Evolutionary conservation across 2,329 filamentous ascomycete genomes (phyloP).

Genomic region (Arachnopeziza araneosa): DNA sequence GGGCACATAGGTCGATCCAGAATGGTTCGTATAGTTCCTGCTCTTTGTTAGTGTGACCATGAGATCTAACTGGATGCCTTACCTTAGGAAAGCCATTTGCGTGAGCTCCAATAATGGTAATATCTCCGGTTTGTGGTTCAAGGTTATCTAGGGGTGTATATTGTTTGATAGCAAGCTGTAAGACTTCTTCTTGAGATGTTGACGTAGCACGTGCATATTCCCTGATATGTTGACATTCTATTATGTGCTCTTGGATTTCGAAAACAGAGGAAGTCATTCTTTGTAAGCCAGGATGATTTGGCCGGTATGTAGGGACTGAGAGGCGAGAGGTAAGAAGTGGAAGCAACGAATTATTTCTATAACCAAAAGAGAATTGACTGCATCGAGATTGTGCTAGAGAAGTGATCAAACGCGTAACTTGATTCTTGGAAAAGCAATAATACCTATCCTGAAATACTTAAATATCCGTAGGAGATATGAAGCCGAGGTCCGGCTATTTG

Average conservation of each 20-base stretch:
- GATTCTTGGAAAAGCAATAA: no score
- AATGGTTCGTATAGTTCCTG: constrained; percentile 89
- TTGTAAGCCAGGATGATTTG: not conserved
- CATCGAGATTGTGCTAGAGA: not conserved
- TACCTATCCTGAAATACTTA: no score
- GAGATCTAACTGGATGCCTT: constrained; percentile 5
- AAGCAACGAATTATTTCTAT: not conserved
- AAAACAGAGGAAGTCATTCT: constrained; percentile 39
- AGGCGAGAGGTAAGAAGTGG: not conserved
- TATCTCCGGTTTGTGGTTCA: constrained; percentile 62
- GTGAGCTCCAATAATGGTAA: constrained; percentile 82
- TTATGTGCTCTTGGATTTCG: constrained; percentile 65
- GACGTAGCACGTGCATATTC: constrained; percentile 73
- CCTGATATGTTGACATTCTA: constrained; percentile 72
- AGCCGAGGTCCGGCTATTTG: not conserved
- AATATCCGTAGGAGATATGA: no score
- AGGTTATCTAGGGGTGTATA: constrained; percentile 73
- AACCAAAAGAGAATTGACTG: not conserved
- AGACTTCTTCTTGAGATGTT: constrained; percentile 65
- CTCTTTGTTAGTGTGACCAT: not conserved
- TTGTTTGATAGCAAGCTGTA: constrained; percentile 77
- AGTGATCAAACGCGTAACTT: no score
- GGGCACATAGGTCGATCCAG: constrained; percentile 72
- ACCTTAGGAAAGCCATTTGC: constrained; percentile 93
- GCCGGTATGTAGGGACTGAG: not conserved